Base-by-base conservation (phyloP, 257 asterid genomes). In the Solanum ahanhuiri region DNA sequence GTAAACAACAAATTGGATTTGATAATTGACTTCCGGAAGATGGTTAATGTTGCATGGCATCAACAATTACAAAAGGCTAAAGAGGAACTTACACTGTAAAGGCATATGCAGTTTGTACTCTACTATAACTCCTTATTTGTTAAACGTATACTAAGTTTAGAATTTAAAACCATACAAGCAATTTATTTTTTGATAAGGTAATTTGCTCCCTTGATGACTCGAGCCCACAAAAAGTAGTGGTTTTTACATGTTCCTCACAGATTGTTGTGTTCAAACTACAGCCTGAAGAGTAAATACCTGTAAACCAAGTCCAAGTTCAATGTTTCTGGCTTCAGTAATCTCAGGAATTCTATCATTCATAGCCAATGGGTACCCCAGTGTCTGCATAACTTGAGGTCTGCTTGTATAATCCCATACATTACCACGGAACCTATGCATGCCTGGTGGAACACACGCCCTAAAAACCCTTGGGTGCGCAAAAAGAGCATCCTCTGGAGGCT, bases 401-500 rank as follows among this genome's bases (percentile, higher is more conserved):
- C 97, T 69, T 28, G 94, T 98, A 86, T 93, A 97, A 87, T 95
- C 98, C 99, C 99, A 97, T 87, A 97, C 93, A 86, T 94, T 97
- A 87, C 98, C 98, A 84, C 98, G 96, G 87, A 97, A 97, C 23
- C 98, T 91, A 92, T 97, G 99, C 98, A 97, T 97, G 25, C 99
- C 99, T 82, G 99, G 99, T 86, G 99, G 99, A 87, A 97, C 99
- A 79, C 99, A 97, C 51, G 99, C 99, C 90, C 99, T 91, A 86
- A 95, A 97, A 86, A 97, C 94, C 90, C 99, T 91, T 0, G 99
- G 99, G 77, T 95, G 99, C 35, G 97, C 94, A 91, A 97, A 97
- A n/a, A 97, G 96, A 22, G 98, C 95, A 77, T 94, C 98, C 92
- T 95, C 98, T 3, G 99, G 98, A 85, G 97, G 97, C 94, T 92